Conservation (phyloP, 495 filamentous ascomycete genomes). For the Aspergillus funiculosus region DNA sequence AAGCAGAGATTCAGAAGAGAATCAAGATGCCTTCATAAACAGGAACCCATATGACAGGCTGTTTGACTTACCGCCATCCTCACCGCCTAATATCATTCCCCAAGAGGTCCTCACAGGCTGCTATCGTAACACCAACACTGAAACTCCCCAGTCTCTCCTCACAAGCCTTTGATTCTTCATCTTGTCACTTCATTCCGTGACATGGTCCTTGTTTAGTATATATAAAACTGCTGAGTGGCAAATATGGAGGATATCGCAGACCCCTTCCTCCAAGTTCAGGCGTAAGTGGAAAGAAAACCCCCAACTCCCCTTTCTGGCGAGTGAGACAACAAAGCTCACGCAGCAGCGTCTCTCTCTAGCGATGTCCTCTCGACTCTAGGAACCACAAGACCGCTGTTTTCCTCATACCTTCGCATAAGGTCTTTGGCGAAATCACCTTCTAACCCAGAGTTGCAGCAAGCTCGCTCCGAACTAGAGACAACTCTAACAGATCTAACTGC, state of each 20-base stretch:
- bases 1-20: not conserved
- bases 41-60: not conserved
- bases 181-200: too few species aligned
- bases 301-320: not conserved
- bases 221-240: too few species aligned
- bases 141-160: too few species aligned
- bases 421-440: conserved; percentile 63
- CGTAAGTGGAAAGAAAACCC: conserved; percentile 44
- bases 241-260: too few species aligned
- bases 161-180: too few species aligned
- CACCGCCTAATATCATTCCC: conserved; percentile 11
- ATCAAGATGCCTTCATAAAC: not conserved
- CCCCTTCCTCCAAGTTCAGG: conserved; percentile 90
- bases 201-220: too few species aligned
- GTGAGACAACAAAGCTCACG: conserved; percentile 2
- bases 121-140: not conserved
- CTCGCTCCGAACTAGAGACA: conserved; percentile 73
- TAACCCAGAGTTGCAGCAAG: conserved; percentile 81
- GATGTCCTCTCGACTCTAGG: conserved; percentile 81
- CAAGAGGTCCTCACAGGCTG: not conserved
- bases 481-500: conserved; percentile 71
- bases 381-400: conserved; percentile 76
- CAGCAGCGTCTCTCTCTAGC: conserved; percentile 42
- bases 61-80: conserved; percentile 10
- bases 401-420: conserved; percentile 93